These are phyloP conservation scores for Kalaharituber pfeilii DNA, from an alignment of 2,329 filamentous ascomycete species.

Conservation along the genomic window DNA sequence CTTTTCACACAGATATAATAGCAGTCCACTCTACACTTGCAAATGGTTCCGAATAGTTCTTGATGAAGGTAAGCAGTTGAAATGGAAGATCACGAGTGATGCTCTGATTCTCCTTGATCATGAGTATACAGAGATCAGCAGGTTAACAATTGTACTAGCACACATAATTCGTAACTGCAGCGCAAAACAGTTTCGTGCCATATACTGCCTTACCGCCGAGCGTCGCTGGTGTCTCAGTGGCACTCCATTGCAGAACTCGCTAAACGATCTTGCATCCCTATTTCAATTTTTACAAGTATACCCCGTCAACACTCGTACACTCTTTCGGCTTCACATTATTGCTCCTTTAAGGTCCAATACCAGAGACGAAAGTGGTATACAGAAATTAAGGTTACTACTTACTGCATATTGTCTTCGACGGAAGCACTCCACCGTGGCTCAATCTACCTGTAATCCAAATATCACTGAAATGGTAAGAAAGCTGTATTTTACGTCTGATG, in stretches of 20 bases:
- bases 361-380: background rate
- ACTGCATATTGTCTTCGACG: background rate
- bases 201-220: constrained; percentile 19
- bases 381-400: background rate
- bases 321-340: constrained; percentile 21
- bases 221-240: constrained; percentile 30
- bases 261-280: constrained; percentile 29
- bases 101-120: no score
- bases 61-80: constrained; percentile 28
- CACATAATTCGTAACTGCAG: constrained; percentile 27
- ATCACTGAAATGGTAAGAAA: constrained; percentile 3
- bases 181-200: constrained; percentile 25
- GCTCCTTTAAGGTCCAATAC: constrained; percentile 16
- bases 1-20: background rate
- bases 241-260: constrained; percentile 29
- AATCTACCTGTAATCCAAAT: background rate
- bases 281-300: constrained; percentile 25
- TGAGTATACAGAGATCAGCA: no score
- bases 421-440: constrained; percentile 5
- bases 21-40: constrained; percentile 4
- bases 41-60: constrained; percentile 27
- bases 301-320: constrained; percentile 16
- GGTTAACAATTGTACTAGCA: no score
- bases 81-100: no score
- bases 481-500: background rate